Conservation (phyloP, 371 early-diverging fungal species). For the Furculomyces boomerangus region DNA sequence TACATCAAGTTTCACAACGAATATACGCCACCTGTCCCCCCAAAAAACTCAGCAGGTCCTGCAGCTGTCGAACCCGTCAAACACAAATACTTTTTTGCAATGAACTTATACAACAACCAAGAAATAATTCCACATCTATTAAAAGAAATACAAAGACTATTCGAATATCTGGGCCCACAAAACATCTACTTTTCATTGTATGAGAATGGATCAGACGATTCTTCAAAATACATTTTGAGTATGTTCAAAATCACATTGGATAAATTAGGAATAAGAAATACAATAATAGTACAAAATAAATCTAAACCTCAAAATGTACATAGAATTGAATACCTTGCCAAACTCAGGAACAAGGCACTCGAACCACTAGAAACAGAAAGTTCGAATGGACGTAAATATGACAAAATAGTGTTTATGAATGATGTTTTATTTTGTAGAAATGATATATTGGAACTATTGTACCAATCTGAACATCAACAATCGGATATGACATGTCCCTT, state of each 20-base stretch:
- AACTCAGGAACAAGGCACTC: constrained; percentile 24
- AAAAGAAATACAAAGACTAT: constrained; percentile 11
- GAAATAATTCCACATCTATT: constrained; percentile 20
- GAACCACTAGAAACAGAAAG: constrained; percentile 14
- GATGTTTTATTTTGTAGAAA: constrained; percentile 28
- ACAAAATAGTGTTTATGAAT: constrained; percentile 26
- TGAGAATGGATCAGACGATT: constrained; percentile 24
- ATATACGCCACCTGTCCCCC: too few relatives aligned
- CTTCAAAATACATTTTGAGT: constrained; percentile 16
- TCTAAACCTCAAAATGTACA: constrained; percentile 8
- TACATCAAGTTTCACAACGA: background rate
- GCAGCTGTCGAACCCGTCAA: too few relatives aligned
- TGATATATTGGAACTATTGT: constrained; percentile 27
- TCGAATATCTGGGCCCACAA: constrained; percentile 14
- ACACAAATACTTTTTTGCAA: constrained; percentile 18
- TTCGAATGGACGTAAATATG: background rate
- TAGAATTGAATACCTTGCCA: constrained; percentile 29
- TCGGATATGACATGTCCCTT: constrained; percentile 27
- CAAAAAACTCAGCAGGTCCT: too few relatives aligned
- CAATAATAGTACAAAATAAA: constrained; percentile 4
- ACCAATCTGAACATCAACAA: constrained; percentile 16
- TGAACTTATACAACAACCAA: constrained; percentile 23
- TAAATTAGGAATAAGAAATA: constrained; percentile 10
- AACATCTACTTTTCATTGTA: constrained; percentile 18
- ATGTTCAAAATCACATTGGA: constrained; percentile 6